Base-by-base conservation (phyloP, 441 rosid genomes). In the Gossypium schwendimanii region DNA sequence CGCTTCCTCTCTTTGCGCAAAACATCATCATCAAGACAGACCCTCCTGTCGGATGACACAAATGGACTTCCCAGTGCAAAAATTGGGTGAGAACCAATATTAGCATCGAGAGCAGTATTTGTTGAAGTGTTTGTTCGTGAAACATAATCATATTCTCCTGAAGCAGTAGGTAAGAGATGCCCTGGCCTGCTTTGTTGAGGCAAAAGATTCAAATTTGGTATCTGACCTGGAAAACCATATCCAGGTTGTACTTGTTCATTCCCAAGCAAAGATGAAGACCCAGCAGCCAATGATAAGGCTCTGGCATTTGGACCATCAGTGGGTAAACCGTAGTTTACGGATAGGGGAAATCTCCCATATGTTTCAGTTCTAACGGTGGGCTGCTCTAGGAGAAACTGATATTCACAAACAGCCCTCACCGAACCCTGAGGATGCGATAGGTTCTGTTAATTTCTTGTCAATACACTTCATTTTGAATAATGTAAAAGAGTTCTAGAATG, bases 381-480 rank as follows among this genome's bases (percentile, higher is more conserved):
- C 41, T 84, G 91, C 60, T 93, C 96, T 54, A 86, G 90, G 28
- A 90, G 83, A 84, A 88, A 83, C 74, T 84, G 94, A 77, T 93
- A 85, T 57, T 90, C 97, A 67, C 89, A 90, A 75, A 88, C 81
- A 63, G 84, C 79, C 81, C 88, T 84, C 60, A 72, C 57, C 59
- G 81, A 76, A 74, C 81, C 91, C 89, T 90, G 85, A 47, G 69
- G 83, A 55, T 18, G 69, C 14, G 63, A 71, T 57, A 67, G 21
- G 49, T 31, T 61, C 44, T n/a, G 12, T 61, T 26, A 60, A 14
- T 60, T 60, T 60, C 41, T 60, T 60, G 33, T n/a, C 21, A 60
- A 9, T n/a, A 28, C 4, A 60, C 44, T 60, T 60, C 6, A n/a
- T 28, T 21, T 55, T 0, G 33, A 6, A 15, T 6, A 60, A n/a